Base-by-base conservation (phyloP, 2,329 filamentous ascomycete species). In the Lecanosticta acicola region DNA sequence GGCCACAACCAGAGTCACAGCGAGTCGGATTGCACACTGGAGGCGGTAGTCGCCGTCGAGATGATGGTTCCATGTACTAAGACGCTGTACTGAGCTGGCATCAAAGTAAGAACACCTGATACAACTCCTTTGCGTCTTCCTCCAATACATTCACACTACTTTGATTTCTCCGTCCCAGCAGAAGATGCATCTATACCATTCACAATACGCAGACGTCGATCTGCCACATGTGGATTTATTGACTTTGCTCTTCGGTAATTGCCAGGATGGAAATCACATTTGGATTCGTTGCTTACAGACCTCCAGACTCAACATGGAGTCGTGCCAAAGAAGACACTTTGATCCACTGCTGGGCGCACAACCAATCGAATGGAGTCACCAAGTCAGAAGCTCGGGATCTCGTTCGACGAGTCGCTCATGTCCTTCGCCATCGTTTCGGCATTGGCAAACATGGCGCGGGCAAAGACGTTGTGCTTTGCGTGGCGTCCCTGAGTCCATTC, bases 331-430 rank as follows among this genome's bases (percentile, higher is more conserved):
- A 77, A 40, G 68, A 78, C 42, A 75, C 73, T 0, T 55, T 73
- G 2, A 62, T 83, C 3, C 77, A 81, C 57, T 69, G 71, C 29
- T 78, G 79, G 50, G 79, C 80, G 1, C 69, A 70, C 7, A 68
- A 80, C 39, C 76, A 78, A 0, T 66, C 65, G 9, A 69, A 73
- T 39, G 54, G 59, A 41, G 63, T 83, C 43, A 82, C 74, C 38
- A 80, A 76, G 58, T 65, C 69, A 0, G 66, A 70, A 21, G 68
- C 74, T 2, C 71, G 74, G 4, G 53, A 58, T 9, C 65, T 78
- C n/a, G 72, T 75, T 4, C 71, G 74, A 52, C 68, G 71, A 2
- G 69, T 77, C 14, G 79, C 78, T 3, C 65, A 77, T 53, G 72
- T 76, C n/a, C 67, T 84, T 1, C 73, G 79, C 14, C 61, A 66